Conservation (phyloP, 352 stramenopile species). For the Globisporangium okanoganense region DNA sequence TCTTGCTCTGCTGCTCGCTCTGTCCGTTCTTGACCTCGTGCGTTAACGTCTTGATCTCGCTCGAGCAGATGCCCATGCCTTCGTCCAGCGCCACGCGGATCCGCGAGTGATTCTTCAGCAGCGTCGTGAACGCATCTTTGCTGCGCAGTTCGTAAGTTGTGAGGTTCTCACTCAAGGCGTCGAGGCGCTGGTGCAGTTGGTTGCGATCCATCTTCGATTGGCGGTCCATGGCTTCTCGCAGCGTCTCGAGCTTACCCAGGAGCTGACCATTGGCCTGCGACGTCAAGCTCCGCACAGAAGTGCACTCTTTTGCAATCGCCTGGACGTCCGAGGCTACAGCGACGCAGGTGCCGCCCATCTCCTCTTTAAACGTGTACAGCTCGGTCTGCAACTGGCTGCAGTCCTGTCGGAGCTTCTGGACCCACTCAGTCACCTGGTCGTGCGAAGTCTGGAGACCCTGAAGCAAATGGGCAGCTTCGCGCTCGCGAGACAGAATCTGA, state of each 20-base stretch:
- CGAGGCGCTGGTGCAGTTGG: slow-evolving; percentile 39
- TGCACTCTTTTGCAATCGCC: slow-evolving; percentile 39
- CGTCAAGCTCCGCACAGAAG: slow-evolving; percentile 23
- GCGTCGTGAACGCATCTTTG: slow-evolving; percentile 34
- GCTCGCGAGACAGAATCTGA: slow-evolving; percentile 41
- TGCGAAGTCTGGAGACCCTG: slow-evolving; percentile 44
- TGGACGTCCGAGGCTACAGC: slow-evolving; percentile 43
- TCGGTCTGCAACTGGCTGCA: slow-evolving; percentile 37
- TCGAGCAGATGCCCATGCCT: slow-evolving; percentile 52
- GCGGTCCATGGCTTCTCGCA: slow-evolving; percentile 43
- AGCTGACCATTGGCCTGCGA: slow-evolving; percentile 41
- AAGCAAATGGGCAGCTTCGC: slow-evolving; percentile 33
- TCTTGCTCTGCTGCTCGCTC: slow-evolving; percentile 31
- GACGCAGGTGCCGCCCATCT: slow-evolving; percentile 21
- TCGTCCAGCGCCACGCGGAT: slow-evolving; percentile 53
- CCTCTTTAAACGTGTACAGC: slow-evolving; percentile 33
- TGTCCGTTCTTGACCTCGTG: slow-evolving; percentile 34
- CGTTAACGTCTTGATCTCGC: slow-evolving; percentile 40
- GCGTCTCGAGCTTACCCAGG: slow-evolving; percentile 30
- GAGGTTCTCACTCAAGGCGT: slow-evolving; percentile 37
- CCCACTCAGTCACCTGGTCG: slow-evolving; percentile 35
- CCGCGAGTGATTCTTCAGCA: slow-evolving; percentile 50
- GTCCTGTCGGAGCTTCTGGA: slow-evolving; percentile 40
- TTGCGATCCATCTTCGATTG: slow-evolving; percentile 45
- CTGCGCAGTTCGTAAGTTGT: slow-evolving; percentile 34